Evolutionary conservation across 2,329 filamentous ascomycete species (phyloP), one percentile per base, ranked within the genome.

Genomic region (Cordyceps cateniannulata): DNA sequence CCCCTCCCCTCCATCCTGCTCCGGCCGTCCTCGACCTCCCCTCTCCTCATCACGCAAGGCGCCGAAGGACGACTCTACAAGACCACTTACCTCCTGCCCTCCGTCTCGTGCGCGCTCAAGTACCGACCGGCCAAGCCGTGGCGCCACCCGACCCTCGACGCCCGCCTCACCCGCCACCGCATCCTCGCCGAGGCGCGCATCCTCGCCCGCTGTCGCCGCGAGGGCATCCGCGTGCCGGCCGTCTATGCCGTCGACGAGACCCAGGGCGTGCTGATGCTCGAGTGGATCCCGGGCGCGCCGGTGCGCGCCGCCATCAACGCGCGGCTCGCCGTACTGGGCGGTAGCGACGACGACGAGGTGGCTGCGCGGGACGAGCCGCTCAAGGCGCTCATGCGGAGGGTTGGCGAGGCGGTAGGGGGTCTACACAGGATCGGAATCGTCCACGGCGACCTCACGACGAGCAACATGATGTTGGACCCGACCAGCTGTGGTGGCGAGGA

Each of bases 401-500:
- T 96, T 62, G 93, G 91, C 1, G 70, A 72, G 5, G 86, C 87
- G 2, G 83, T 96, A 18, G 92, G 89, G 8, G 81, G 73, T 59
- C 78, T 99, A 79, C 95, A 99, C 78, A 83, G 81, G 59, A 81
- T 86, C n/a, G 93, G 93, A 18, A 84, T 98, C 60, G 86, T 96
- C 62, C 95, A 99, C 77, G 95, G 95, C 45, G 95, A 99, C 77
- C 76, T 99, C 76, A 99, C 95, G 63, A 99, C 93, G 65, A 97
- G 93, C 76, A 99, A 99, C 75, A 82, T 99, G 77, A 97, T 99
- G 88, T 72, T 98, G 66, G 79, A 80, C 16, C 69, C 69, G 25
- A 38, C 57, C 7, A 20, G 12, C 14, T 22, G 63, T 59, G 67
- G 59, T 27, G 64, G 45, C 64, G 66, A n/a, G 48, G 62, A 48